phyloP scores from a whole-genome alignment of 345 rosid genomes.

The Cardamine chenopodiifolia region DNA sequence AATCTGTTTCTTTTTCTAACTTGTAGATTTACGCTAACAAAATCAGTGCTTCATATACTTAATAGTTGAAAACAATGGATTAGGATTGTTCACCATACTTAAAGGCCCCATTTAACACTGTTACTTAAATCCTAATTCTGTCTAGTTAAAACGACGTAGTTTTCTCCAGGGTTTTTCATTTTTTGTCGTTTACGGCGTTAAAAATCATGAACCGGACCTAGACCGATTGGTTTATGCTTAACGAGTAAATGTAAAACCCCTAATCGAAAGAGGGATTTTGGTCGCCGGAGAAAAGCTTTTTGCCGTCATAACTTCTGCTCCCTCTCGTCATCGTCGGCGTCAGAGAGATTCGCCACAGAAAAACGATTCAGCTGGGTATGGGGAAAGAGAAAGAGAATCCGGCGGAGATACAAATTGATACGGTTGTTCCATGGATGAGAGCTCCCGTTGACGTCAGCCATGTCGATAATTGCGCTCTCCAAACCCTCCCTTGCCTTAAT shows the following conservation, averaged over 20 bases:
- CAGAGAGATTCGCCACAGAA: background rate
- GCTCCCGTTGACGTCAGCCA: conserved; percentile 67
- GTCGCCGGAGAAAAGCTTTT: conserved; percentile 3
- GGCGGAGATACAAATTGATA: conserved; percentile 43
- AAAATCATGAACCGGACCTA: background rate
- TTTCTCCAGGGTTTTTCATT: background rate
- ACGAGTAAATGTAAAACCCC: background rate
- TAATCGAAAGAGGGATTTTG: conserved; percentile 1
- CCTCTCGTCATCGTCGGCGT: background rate
- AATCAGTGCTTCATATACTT: too few relatives aligned
- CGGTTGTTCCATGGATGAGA: conserved; percentile 95
- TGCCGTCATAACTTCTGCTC: background rate
- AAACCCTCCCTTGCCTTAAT: conserved; percentile 72
- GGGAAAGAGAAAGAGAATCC: conserved; percentile 38
- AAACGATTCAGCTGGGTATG: conserved; percentile 12
- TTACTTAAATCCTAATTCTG: background rate
- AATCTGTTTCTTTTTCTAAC: too few relatives aligned
- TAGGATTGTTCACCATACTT: too few relatives aligned
- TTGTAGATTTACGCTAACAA: too few relatives aligned
- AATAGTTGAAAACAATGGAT: too few relatives aligned
- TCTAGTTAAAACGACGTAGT: background rate
- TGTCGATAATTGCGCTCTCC: conserved; percentile 56
- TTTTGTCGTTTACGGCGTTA: background rate
- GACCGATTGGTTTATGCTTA: background rate
- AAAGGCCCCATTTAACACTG: too few relatives aligned